Base-by-base conservation (phyloP, 257 asterid genomes). In the Petrea volubilis region DNA sequence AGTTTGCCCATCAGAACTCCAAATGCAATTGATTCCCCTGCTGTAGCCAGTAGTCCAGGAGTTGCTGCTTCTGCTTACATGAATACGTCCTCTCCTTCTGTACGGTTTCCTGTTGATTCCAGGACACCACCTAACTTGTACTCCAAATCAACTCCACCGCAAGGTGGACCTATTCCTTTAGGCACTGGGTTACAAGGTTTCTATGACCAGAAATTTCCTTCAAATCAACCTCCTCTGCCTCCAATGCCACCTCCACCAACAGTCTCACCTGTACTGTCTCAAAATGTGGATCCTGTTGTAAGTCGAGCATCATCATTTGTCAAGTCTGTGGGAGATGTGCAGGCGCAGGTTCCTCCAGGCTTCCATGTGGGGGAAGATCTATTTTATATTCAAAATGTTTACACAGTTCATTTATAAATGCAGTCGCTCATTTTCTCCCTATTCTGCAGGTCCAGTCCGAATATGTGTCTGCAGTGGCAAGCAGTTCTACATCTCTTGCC, bases 171-270 rank as follows among this genome's bases (percentile, higher is more conserved):
- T 17, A 9, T 47, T 47, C 55, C 55, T 47, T 17, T 7, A 17
- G 57, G 57, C 57, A 50, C 18, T 12, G 49, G 49, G 7, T 53
- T 67, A 57, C 89, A 86, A 61, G 83, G 82, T 67, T 78, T 64
- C 66, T 84, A 77, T 40, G 86, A 81, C 69, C 82, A 67, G 24
- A 85, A 80, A 73, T 72, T 62, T 72, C 74, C 74, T 38, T 67
- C 79, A 56, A 80, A 60, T 76, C 87, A 78, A 67, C 81, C 84
- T 63, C 83, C 85, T 60, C 73, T 87, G 76, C 57, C 91, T 64
- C 91, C 92, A 17, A 74, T 80, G 71, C 87, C 83, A 7, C 91
- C 83, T 33, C 96, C 96, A 10, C 79, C 78, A 11, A 40, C 46
- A 40, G 14, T 8, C 46, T 40, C 46, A 40, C 55, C 55, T 17